Conservation (phyloP, 2,329 filamentous ascomycete species). For the Aspergillus fumigatiaffinis region DNA sequence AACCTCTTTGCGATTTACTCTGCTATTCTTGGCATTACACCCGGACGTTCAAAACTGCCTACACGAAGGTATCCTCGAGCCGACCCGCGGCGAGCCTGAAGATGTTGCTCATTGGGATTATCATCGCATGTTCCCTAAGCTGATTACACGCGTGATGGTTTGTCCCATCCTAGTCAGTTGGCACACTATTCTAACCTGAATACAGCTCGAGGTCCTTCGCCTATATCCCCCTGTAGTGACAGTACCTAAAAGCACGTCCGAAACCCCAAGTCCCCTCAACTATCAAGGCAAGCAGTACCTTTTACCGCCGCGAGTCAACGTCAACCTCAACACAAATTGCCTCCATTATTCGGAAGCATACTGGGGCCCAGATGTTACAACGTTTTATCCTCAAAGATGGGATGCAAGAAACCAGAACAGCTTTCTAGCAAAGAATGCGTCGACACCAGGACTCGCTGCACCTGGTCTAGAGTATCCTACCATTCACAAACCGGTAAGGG, state of each 20-base stretch:
- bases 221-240: conserved; percentile 35
- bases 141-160: conserved; percentile 27
- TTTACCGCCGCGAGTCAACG: conserved; percentile 10
- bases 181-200: neutral
- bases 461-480: conserved; percentile 17
- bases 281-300: conserved; percentile 10
- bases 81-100: conserved; percentile 14
- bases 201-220: conserved; percentile 44
- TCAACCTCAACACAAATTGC: conserved; percentile 13
- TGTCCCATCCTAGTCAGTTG: conserved; percentile 1
- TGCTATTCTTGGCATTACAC: conserved; percentile 44
- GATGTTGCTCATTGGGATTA: conserved; percentile 33
- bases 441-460: conserved; percentile 8
- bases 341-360: conserved; percentile 20
- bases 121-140: conserved; percentile 34
- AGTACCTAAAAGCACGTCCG: conserved; percentile 27
- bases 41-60: conserved; percentile 47
- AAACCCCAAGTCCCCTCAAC: conserved; percentile 8
- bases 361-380: conserved; percentile 16
- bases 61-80: conserved; percentile 35
- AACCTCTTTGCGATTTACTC: conserved; percentile 41
- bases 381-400: conserved; percentile 18
- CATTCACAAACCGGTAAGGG: conserved; percentile 18
- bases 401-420: conserved; percentile 17
- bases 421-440: conserved; percentile 17